Evolutionary conservation across 257 asterid genomes (phyloP).

Genomic region (Plantago ovata): DNA sequence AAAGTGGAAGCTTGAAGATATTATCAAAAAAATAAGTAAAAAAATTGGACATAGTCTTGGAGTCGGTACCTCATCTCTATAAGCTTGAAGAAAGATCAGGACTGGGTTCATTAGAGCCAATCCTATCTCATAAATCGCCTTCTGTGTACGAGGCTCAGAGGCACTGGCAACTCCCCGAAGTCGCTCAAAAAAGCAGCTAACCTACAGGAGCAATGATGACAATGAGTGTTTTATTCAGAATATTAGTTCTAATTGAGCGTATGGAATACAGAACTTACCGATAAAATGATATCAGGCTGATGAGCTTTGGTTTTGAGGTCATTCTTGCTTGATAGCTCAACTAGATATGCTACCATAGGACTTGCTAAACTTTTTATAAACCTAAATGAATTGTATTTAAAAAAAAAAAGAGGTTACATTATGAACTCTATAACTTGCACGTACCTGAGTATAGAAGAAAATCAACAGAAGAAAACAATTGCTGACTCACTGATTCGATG

Average conservation of each 20-base stretch:
- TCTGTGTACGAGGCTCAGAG: constrained; percentile 85
- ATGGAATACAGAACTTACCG: constrained; percentile 42
- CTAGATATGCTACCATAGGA: constrained; percentile 66
- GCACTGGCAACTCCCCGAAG: constrained; percentile 98
- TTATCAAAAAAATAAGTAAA: constrained; percentile 12
- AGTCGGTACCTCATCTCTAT: constrained; percentile 76
- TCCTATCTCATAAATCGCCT: constrained; percentile 85
- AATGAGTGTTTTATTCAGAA: constrained; percentile 9
- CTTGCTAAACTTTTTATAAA: constrained; percentile 60
- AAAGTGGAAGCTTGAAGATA: too few relatives aligned
- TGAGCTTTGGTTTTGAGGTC: constrained; percentile 73
- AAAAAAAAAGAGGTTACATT: constrained; percentile 1
- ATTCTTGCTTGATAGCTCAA: constrained; percentile 64
- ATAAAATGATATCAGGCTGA: constrained; percentile 80
- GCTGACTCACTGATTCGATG: constrained; percentile 60
- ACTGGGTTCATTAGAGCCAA: constrained; percentile 67
- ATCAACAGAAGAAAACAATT: constrained; percentile 11
- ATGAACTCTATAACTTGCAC: constrained; percentile 22
- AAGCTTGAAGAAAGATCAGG: constrained; percentile 66
- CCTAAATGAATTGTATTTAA: constrained; percentile 35
- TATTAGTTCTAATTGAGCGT: constrained; percentile 14
- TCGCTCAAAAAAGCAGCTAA: constrained; percentile 87
- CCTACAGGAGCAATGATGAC: constrained; percentile 43
- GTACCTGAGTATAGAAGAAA: background rate
- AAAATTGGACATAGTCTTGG: constrained; percentile 3